Evolutionary conservation across 2,329 filamentous ascomycete species (phyloP).

Genomic region (Neofusicoccum ribis): DNA sequence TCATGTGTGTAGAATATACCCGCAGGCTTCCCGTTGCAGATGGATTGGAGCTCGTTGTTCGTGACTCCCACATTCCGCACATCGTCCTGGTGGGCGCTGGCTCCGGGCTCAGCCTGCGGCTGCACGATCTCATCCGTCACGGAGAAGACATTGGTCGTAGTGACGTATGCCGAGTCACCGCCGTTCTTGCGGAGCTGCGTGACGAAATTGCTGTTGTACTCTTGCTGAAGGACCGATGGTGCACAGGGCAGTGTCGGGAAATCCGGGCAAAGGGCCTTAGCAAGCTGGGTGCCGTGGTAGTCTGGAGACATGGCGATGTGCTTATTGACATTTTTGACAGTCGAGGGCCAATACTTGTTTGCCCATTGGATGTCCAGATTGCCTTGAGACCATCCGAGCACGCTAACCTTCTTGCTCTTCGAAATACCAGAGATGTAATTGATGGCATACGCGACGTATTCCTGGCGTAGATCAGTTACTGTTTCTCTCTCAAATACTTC

Average conservation of each 20-base stretch:
- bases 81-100: constrained; percentile 49
- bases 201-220: constrained; percentile 48
- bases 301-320: constrained; percentile 56
- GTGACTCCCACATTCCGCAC: constrained; percentile 48
- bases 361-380: constrained; percentile 58
- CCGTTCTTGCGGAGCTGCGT: constrained; percentile 43
- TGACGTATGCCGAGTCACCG: constrained; percentile 56
- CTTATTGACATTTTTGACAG: constrained; percentile 46
- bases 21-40: constrained; percentile 44
- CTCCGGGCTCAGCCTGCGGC: constrained; percentile 48
- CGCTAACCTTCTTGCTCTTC: constrained; percentile 41
- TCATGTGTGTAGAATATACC: constrained; percentile 54
- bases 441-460: constrained; percentile 60
- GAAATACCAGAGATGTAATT: constrained; percentile 53
- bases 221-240: constrained; percentile 51
- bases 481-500: too few species aligned
- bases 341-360: constrained; percentile 59
- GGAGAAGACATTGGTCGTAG: constrained; percentile 57
- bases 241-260: constrained; percentile 27
- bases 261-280: constrained; percentile 28
- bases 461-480: constrained; percentile 24
- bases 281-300: constrained; percentile 51
- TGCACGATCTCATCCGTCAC: constrained; percentile 54
- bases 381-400: constrained; percentile 58
- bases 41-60: constrained; percentile 51